These are phyloP conservation scores for Protea cynaroides DNA, from an alignment of 164 flowering plant species.

Conservation along the genomic window DNA sequence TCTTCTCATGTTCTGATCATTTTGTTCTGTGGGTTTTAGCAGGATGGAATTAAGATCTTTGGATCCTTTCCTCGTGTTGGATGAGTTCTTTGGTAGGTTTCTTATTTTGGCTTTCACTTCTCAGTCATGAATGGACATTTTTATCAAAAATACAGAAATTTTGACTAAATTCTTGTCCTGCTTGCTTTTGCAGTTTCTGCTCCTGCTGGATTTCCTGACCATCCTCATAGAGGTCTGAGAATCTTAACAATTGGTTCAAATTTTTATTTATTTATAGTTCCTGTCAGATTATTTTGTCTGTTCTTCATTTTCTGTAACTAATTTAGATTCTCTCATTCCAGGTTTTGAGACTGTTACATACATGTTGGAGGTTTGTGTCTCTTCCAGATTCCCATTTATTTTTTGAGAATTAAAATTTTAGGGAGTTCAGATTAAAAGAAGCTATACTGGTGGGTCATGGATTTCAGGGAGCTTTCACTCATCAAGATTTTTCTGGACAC, in stretches of 20 bases:
- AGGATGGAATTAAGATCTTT: constrained; percentile 64
- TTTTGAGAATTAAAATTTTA: not conserved
- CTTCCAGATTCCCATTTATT: not conserved
- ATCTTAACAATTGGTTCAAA: not conserved
- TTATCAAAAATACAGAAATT: not conserved
- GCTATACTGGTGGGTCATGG: constrained; percentile 4
- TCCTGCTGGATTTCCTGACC: constrained; percentile 95
- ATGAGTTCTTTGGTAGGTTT: constrained; percentile 63
- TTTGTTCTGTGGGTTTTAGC: constrained; percentile 7
- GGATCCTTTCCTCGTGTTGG: constrained; percentile 86
- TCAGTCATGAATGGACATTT: not conserved
- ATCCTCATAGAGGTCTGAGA: constrained; percentile 82
- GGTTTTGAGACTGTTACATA: constrained; percentile 92
- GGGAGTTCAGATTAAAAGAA: not conserved
- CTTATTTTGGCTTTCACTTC: not conserved
- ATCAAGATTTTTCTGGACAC: constrained; percentile 90
- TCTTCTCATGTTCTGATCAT: not conserved
- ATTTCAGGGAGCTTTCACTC: constrained; percentile 65
- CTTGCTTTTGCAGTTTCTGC: constrained; percentile 54
- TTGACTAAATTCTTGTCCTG: not conserved
- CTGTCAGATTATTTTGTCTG: not conserved
- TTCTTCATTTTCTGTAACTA: not conserved
- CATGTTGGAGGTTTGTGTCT: constrained; percentile 54
- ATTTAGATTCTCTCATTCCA: constrained; percentile 16
- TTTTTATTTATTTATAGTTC: not conserved